Evolutionary conservation across 495 filamentous ascomycete species (phyloP).

Genomic region (Xylaria telfairii): DNA sequence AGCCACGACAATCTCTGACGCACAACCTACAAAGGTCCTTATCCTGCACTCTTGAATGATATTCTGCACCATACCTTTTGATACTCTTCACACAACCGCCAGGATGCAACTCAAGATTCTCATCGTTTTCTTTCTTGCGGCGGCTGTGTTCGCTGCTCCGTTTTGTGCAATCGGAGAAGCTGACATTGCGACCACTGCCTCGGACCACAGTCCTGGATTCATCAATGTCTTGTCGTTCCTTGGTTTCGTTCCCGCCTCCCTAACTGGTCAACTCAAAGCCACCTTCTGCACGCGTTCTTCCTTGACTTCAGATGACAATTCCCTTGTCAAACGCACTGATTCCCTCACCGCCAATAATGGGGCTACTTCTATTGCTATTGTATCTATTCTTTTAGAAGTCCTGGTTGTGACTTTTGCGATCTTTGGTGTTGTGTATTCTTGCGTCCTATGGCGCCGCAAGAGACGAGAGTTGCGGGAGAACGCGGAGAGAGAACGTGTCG

Average conservation of each 20-base stretch:
- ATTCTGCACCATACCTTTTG: neutral
- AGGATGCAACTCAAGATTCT: neutral
- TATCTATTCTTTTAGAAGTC: neutral
- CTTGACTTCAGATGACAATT: neutral
- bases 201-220: neutral
- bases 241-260: neutral
- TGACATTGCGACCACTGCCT: neutral
- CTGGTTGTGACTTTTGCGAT: neutral
- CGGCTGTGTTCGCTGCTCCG: neutral
- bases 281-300: neutral
- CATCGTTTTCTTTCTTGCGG: neutral
- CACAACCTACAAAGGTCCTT: neutral
- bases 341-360: neutral
- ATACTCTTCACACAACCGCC: neutral
- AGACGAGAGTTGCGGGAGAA: neutral
- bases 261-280: neutral
- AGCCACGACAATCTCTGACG: neutral
- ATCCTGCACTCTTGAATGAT: neutral
- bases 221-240: neutral
- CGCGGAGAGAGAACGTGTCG: conserved; percentile 3
- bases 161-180: neutral
- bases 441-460: neutral
- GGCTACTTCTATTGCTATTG: neutral
- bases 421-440: neutral
- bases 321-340: neutral